Conservation (phyloP, 2,329 filamentous ascomycete species). For the Phyllosticta capitalensis region DNA sequence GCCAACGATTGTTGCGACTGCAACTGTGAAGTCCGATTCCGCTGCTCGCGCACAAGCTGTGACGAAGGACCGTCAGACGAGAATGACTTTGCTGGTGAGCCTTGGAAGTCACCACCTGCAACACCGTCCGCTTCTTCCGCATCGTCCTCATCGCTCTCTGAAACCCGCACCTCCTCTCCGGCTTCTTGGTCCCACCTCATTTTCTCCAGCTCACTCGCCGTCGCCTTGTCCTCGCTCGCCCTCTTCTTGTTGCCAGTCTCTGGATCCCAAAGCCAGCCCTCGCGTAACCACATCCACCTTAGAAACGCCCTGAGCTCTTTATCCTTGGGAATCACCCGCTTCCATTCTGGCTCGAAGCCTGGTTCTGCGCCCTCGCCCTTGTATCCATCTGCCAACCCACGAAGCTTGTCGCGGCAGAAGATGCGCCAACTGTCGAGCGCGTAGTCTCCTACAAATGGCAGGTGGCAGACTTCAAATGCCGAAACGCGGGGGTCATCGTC, state of each 20-base stretch:
- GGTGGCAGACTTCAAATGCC: slow-evolving; percentile 75
- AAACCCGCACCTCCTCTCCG: slow-evolving; percentile 45
- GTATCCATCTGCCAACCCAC: slow-evolving; percentile 57
- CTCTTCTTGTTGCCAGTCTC: slow-evolving; percentile 53
- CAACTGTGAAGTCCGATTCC: neutral
- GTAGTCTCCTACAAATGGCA: slow-evolving; percentile 66
- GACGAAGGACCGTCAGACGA: neutral
- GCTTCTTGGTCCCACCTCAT: slow-evolving; percentile 49
- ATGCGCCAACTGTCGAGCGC: slow-evolving; percentile 87
- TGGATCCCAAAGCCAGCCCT: slow-evolving; percentile 75
- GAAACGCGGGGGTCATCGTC: slow-evolving; percentile 36
- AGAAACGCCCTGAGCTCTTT: slow-evolving; percentile 85
- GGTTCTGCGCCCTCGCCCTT: slow-evolving; percentile 43
- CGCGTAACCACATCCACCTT: slow-evolving; percentile 84
- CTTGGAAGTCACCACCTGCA: neutral
- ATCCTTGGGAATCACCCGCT: slow-evolving; percentile 69
- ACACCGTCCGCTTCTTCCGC: neutral
- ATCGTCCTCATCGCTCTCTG: slow-evolving; percentile 17
- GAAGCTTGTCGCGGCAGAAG: slow-evolving; percentile 73
- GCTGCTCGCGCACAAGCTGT: neutral
- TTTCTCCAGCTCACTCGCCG: slow-evolving; percentile 1
- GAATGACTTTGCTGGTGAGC: neutral
- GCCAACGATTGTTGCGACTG: neutral
- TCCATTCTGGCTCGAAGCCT: slow-evolving; percentile 77
- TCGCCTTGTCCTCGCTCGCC: slow-evolving; percentile 35